These are phyloP conservation scores for Termitomyces sp. DNA, from an alignment of 768 basidiomycete genomes.

Conservation along the genomic window DNA sequence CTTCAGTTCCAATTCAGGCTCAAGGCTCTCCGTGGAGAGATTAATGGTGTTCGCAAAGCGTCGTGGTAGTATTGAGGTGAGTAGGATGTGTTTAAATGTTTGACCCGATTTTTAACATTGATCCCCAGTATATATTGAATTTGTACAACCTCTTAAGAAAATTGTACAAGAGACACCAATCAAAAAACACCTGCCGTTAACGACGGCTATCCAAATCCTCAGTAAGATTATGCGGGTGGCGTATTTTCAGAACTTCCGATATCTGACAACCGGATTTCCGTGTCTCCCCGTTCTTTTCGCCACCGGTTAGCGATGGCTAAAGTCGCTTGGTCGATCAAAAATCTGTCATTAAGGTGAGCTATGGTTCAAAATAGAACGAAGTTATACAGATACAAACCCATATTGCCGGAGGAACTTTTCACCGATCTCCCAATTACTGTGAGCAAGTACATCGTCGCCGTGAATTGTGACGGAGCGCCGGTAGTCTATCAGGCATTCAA, in stretches of 20 bases:
- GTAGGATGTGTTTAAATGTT: not conserved
- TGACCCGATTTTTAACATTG: not conserved
- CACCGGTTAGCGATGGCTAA: conserved; percentile 78
- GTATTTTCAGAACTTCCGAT: conserved; percentile 33
- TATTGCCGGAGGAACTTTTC: conserved; percentile 83
- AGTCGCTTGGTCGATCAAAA: conserved; percentile 70
- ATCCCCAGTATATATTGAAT: conserved; percentile 3
- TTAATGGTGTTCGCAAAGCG: conserved; percentile 86
- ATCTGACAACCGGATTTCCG: conserved; percentile 56
- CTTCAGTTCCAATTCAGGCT: conserved; percentile 84
- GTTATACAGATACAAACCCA: conserved; percentile 42
- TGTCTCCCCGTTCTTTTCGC: conserved; percentile 78
- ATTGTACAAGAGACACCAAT: not conserved
- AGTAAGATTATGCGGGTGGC: conserved; percentile 13
- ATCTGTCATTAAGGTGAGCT: conserved; percentile 36
- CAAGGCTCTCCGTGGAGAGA: conserved; percentile 74
- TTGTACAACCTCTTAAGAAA: conserved; percentile 1
- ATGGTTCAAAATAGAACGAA: not conserved
- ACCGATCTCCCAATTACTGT: conserved; percentile 84
- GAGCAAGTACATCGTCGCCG: conserved; percentile 87
- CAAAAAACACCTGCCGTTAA: conserved; percentile 2
- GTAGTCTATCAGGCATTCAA: conserved; percentile 75
- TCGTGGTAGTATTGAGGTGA: conserved; percentile 63
- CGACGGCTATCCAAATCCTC: not conserved
- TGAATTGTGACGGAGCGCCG: conserved; percentile 67